Conservation (phyloP, 305 asterid genomes). For the Caryopteris hybrid region DNA sequence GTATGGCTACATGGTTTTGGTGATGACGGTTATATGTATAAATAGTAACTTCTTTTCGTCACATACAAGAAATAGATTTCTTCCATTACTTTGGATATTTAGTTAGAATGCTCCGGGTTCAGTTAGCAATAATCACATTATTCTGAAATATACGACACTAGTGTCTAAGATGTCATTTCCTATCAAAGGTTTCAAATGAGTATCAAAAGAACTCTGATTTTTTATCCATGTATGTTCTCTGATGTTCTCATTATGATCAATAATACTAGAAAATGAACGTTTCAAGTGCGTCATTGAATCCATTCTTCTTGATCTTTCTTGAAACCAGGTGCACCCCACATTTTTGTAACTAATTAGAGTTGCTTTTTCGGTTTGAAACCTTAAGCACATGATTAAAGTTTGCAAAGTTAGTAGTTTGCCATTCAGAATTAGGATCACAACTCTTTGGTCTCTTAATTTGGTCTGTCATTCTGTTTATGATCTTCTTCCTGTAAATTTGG, state of each 20-base stretch:
- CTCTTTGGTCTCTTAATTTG: neutral
- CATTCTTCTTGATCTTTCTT: conserved; percentile 4
- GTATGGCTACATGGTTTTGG: conserved; percentile 35
- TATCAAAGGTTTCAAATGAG: no score
- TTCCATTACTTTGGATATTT: no score
- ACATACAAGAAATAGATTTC: no score
- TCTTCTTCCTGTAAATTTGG: no score
- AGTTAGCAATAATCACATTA: neutral
- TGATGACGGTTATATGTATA: conserved; percentile 23
- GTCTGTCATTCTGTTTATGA: neutral
- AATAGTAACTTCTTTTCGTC: neutral
- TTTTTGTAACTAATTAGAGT: no score
- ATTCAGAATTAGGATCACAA: no score
- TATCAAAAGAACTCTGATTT: neutral
- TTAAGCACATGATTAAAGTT: no score
- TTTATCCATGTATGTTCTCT: neutral
- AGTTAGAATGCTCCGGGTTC: no score
- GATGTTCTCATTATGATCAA: neutral
- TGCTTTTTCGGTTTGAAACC: no score
- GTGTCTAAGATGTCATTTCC: no score
- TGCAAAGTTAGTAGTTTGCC: no score
- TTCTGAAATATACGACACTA: no score
- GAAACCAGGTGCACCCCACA: neutral
- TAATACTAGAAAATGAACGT: neutral
- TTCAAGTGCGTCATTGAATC: neutral